phyloP scores from a whole-genome alignment of 495 filamentous ascomycete species.

The Daldinia vernicosa region DNA sequence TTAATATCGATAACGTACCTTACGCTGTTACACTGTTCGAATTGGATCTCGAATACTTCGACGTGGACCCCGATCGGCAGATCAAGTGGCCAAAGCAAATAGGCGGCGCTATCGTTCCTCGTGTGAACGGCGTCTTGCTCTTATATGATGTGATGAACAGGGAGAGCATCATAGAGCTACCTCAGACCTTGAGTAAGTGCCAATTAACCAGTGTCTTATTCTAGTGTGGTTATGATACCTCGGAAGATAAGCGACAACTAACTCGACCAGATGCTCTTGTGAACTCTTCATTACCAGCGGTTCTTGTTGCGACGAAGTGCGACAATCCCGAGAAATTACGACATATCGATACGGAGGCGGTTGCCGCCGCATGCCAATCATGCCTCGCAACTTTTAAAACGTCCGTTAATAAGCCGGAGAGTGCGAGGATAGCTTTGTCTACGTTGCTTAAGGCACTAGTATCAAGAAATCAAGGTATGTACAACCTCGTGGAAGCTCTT shows the following conservation, averaged over 20 bases:
- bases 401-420: conserved; percentile 73
- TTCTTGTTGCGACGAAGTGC: conserved; percentile 87
- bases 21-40: conserved; percentile 87
- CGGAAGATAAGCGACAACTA: conserved; percentile 22
- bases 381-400: conserved; percentile 77
- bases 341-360: conserved; percentile 65
- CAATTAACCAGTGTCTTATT: not conserved
- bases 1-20: conserved; percentile 77
- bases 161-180: conserved; percentile 71
- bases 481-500: not conserved
- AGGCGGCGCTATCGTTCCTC: conserved; percentile 70
- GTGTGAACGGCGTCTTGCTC: conserved; percentile 82
- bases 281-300: conserved; percentile 71
- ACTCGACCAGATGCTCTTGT: conserved; percentile 69
- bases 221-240: conserved; percentile 17
- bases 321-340: conserved; percentile 70
- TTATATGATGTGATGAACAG: conserved; percentile 86
- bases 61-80: conserved; percentile 70
- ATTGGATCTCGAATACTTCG: conserved; percentile 71
- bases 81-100: conserved; percentile 83
- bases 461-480: conserved; percentile 70
- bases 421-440: conserved; percentile 79
- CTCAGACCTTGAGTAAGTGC: conserved; percentile 75
- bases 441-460: conserved; percentile 77
- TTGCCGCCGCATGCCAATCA: conserved; percentile 67